A percentile compares a stretch with the other conserved stretches of the same genome.
These are phyloP conservation scores for Penicillium tannophilum DNA, from an alignment of 495 filamentous ascomycete genomes.

Conservation along the genomic window DNA sequence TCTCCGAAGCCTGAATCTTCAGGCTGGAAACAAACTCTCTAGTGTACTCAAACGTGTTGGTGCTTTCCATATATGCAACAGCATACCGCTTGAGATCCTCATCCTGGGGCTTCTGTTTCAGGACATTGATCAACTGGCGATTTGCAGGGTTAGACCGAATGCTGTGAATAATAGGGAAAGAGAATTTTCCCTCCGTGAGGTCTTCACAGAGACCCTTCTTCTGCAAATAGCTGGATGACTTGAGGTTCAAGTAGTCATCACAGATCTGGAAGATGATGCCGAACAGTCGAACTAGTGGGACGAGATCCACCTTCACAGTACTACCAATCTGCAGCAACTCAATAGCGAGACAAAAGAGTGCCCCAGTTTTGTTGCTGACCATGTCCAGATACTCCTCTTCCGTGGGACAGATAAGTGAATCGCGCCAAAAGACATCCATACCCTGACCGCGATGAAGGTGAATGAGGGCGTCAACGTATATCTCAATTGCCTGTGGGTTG, in stretches of 20 bases:
- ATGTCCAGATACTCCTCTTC: conserved; percentile 93
- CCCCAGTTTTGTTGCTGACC: conserved; percentile 92
- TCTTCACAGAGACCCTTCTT: conserved; percentile 53
- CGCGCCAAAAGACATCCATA: conserved; percentile 92
- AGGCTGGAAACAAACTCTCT: conserved; percentile 67
- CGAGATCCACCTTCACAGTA: background rate
- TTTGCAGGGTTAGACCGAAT: conserved; percentile 80
- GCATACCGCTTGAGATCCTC: conserved; percentile 90
- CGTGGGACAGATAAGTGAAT: conserved; percentile 79
- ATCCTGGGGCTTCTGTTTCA: conserved; percentile 83
- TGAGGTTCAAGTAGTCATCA: conserved; percentile 43
- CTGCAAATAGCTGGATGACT: conserved; percentile 23
- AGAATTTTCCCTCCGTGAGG: conserved; percentile 42
- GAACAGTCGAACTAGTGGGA: conserved; percentile 10
- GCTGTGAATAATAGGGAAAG: conserved; percentile 55
- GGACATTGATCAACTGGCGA: conserved; percentile 82
- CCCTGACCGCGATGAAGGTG: conserved; percentile 89
- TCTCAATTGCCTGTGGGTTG: conserved; percentile 60
- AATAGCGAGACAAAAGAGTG: conserved; percentile 81
- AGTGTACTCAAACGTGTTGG: conserved; percentile 89
- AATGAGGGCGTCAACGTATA: conserved; percentile 78
- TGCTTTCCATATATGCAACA: conserved; percentile 84
- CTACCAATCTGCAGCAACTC: conserved; percentile 72
- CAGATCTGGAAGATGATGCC: conserved; percentile 40
- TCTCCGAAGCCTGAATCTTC: background rate